phyloP scores from a whole-genome alignment of 2,329 filamentous ascomycete species.

The Myrmaecium sp. region DNA sequence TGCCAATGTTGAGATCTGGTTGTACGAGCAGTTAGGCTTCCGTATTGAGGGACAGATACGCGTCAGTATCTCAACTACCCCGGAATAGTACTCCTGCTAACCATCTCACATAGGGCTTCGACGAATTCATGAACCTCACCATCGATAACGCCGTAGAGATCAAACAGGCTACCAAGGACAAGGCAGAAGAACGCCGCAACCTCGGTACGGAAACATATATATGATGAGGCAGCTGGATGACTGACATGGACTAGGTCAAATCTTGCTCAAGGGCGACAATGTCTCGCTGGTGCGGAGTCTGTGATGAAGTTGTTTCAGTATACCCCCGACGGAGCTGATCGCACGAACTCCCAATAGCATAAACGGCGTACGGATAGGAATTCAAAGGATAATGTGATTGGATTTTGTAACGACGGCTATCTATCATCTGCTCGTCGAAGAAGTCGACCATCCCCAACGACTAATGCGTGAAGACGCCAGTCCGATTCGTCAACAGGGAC shows the following conservation, averaged over 20 bases:
- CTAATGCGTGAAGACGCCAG: conserved; percentile 60
- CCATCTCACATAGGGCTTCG: conserved; percentile 54
- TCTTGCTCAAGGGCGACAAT: conserved; percentile 76
- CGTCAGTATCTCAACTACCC: conserved; percentile 32
- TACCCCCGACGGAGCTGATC: no score
- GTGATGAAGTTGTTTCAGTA: no score
- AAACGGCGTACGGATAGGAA: no score
- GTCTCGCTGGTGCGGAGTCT: conserved; percentile 58
- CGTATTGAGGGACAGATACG: conserved; percentile 94
- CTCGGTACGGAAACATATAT: conserved; percentile 42
- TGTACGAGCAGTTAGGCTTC: conserved; percentile 89
- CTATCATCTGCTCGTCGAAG: no score
- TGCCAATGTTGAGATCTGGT: conserved; percentile 81
- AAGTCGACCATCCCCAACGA: conserved; percentile 50
- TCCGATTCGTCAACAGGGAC: conserved; percentile 66
- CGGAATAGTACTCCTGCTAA: not conserved
- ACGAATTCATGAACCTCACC: conserved; percentile 99
- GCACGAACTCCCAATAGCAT: no score
- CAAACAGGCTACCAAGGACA: conserved; percentile 63
- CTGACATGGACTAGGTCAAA: conserved; percentile 44
- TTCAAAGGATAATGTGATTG: no score
- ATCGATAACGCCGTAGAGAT: conserved; percentile 93
- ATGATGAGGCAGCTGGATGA: not conserved
- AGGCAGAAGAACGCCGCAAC: conserved; percentile 57
- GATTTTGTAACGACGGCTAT: no score